Evolutionary conservation across 768 basidiomycete genomes (phyloP).

Genomic region (Rhizopogon sp.): DNA sequence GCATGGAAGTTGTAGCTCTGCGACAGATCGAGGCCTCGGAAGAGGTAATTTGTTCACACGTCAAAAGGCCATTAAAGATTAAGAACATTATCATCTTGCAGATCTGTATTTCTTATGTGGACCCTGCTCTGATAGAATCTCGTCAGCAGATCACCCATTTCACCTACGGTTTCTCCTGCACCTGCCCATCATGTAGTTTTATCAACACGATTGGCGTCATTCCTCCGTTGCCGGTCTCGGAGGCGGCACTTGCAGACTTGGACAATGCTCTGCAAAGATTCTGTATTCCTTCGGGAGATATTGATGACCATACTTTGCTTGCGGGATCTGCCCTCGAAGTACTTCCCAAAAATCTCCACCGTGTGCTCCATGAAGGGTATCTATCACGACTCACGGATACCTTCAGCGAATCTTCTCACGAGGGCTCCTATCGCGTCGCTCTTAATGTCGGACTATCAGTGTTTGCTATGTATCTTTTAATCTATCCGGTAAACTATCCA

Average conservation of each 20-base stretch:
- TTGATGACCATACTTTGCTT: constrained; percentile 11
- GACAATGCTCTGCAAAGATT: constrained; percentile 34
- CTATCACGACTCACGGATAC: constrained; percentile 52
- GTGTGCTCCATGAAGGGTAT: constrained; percentile 52
- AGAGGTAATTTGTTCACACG: constrained; percentile 45
- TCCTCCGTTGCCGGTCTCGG: constrained; percentile 30
- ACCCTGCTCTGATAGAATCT: constrained; percentile 64
- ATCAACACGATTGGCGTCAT: constrained; percentile 34
- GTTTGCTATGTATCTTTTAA: constrained; percentile 58
- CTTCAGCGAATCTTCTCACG: constrained; percentile 70
- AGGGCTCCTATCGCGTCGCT: constrained; percentile 50
- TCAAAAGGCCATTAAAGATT: not conserved
- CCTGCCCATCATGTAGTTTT: constrained; percentile 52
- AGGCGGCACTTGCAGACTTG: constrained; percentile 8
- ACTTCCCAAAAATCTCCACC: constrained; percentile 18
- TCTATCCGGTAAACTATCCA: constrained; percentile 79
- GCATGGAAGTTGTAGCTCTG: constrained; percentile 65
- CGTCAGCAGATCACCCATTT: constrained; percentile 53
- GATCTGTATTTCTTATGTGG: constrained; percentile 74
- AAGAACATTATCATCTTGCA: constrained; percentile 21
- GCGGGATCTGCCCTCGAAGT: constrained; percentile 13
- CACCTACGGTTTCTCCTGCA: constrained; percentile 67
- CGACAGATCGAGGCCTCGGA: constrained; percentile 51
- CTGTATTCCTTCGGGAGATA: constrained; percentile 26
- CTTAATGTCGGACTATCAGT: constrained; percentile 50